These are phyloP conservation scores for Globisporangium sylvaticum DNA, from an alignment of 352 stramenopile species.

Conservation along the genomic window DNA sequence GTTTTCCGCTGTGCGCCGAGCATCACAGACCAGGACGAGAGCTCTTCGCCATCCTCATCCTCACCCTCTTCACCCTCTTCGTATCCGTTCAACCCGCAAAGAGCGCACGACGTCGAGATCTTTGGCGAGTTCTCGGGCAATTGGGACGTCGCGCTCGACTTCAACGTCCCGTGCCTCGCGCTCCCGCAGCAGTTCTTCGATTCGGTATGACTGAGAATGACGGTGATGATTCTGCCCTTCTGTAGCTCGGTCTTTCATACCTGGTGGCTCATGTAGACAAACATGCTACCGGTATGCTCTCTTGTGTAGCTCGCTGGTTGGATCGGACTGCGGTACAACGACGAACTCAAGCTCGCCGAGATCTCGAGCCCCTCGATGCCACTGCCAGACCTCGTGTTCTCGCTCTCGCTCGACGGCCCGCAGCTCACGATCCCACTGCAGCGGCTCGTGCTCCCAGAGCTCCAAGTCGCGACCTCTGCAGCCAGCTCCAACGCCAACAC, in stretches of 20 bases:
- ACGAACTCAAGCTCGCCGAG: conserved; percentile 42
- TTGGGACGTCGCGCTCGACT: conserved; percentile 59
- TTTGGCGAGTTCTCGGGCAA: conserved; percentile 54
- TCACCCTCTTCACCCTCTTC: background rate
- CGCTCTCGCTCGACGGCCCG: conserved; percentile 30
- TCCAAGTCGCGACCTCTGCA: conserved; percentile 13
- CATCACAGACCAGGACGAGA: conserved; percentile 2
- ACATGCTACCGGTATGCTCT: background rate
- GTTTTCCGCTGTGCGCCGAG: conserved; percentile 24
- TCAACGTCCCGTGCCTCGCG: conserved; percentile 52
- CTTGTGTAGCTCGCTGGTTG: conserved; percentile 44
- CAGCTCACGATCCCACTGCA: conserved; percentile 40
- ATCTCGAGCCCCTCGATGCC: conserved; percentile 15
- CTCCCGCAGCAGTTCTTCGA: conserved; percentile 66
- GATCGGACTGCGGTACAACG: conserved; percentile 42
- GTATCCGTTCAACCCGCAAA: background rate
- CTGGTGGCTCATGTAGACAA: background rate
- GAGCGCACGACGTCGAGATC: conserved; percentile 21
- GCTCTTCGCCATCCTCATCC: background rate
- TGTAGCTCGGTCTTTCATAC: too few relatives aligned
- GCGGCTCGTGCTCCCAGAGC: conserved; percentile 33
- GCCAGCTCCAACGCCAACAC: background rate
- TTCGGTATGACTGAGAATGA: conserved; percentile 21
- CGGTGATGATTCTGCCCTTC: background rate
- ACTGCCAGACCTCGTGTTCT: conserved; percentile 43